Conservation (phyloP, 2,329 filamentous ascomycete genomes). For the Talaromyces sp. region DNA sequence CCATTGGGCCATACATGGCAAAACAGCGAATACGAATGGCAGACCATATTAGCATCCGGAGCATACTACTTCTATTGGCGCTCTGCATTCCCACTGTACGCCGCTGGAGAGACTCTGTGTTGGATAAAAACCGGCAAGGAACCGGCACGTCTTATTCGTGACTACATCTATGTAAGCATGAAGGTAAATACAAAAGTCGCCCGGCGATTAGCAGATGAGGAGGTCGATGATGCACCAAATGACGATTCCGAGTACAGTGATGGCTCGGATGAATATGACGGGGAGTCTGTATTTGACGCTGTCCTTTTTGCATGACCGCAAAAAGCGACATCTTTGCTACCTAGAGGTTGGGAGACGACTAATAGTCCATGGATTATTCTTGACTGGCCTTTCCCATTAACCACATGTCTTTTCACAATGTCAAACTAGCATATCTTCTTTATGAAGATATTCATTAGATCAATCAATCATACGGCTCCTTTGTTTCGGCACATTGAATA, state of each 20-base stretch:
- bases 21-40: constrained; percentile 27
- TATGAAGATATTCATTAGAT: background rate
- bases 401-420: constrained; percentile 1
- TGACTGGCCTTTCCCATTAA: background rate
- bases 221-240: constrained; percentile 12
- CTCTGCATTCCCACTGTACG: constrained; percentile 25
- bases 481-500: too few relatives aligned
- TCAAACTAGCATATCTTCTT: background rate
- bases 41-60: constrained; percentile 34
- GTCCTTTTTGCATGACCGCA: background rate
- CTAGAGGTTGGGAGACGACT: background rate
- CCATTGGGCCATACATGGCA: constrained; percentile 31
- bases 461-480: background rate
- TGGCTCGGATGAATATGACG: constrained; percentile 19
- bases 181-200: constrained; percentile 29
- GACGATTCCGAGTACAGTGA: constrained; percentile 28
- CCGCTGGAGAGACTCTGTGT: constrained; percentile 30
- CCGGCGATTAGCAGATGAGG: constrained; percentile 20
- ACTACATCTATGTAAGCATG: constrained; percentile 26
- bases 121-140: constrained; percentile 25
- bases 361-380: background rate
- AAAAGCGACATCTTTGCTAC: background rate
- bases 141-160: constrained; percentile 22
- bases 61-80: constrained; percentile 23
- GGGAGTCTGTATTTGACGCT: constrained; percentile 9